Evolutionary conservation across 78 protist species (phyloP).

Genomic region (Tieghemostelium lacteum): DNA sequence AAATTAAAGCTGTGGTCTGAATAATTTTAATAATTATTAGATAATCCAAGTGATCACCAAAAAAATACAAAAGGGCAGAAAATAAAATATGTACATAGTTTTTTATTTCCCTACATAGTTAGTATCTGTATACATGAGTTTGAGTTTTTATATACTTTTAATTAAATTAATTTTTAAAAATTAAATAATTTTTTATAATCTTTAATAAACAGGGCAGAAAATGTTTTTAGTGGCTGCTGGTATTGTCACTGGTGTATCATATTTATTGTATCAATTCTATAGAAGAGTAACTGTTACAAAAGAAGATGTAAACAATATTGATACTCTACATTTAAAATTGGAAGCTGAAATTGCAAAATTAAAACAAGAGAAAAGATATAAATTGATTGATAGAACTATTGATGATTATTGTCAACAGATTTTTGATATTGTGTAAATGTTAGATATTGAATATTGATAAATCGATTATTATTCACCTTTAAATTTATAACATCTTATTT

Average conservation of each 20-base stretch:
- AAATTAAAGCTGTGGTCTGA: no score
- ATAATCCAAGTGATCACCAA: no score
- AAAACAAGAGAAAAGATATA: background rate
- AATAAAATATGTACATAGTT: no score
- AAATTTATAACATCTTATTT: background rate
- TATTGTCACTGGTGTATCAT: no score
- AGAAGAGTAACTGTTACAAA: background rate
- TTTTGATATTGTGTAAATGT: background rate
- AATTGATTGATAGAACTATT: background rate
- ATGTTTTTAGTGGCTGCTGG: background rate
- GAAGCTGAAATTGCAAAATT: background rate
- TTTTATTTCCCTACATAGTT: no score
- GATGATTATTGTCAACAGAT: slow-evolving; percentile 8
- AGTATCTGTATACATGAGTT: no score
- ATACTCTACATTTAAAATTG: background rate
- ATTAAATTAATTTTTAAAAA: no score
- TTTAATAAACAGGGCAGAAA: background rate
- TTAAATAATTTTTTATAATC: no score
- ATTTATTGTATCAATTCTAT: background rate
- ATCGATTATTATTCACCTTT: background rate
- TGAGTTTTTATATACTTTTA: no score
- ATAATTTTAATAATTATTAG: no score
- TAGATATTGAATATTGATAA: background rate
- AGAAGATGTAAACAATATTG: slow-evolving; percentile 1
- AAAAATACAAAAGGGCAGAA: no score